Evolutionary conservation across 1,139 yeast genomes (phyloP).

Genomic region (Geotrichum citri-aurantii): DNA sequence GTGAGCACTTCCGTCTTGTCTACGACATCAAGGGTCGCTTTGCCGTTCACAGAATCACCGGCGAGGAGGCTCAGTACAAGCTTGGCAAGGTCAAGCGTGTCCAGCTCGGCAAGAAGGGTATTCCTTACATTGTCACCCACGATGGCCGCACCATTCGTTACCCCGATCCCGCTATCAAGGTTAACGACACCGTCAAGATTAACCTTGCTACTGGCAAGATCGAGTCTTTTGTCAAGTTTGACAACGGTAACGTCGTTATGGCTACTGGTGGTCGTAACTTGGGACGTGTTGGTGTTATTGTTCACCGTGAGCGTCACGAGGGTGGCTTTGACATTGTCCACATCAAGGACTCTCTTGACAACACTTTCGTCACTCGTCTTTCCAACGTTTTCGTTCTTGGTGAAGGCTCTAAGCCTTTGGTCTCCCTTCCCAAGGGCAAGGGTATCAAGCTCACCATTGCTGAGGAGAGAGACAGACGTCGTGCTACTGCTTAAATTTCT

Average conservation of each 20-base stretch:
- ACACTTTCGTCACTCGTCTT: constrained; percentile 97
- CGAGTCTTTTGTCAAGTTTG: constrained; percentile 86
- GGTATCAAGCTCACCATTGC: constrained; percentile 97
- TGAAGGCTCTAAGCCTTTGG: constrained; percentile 96
- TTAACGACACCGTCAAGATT: constrained; percentile 95
- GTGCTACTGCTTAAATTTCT: constrained; percentile 29
- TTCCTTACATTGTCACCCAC: constrained; percentile 97
- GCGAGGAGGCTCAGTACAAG: constrained; percentile 97
- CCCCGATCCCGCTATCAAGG: constrained; percentile 96
- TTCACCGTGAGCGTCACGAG: constrained; percentile 98
- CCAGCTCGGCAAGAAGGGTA: constrained; percentile 96
- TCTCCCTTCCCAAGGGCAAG: constrained; percentile 99
- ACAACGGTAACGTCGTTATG: constrained; percentile 93
- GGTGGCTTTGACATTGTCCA: constrained; percentile 99
- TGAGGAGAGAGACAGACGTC: constrained; percentile 97
- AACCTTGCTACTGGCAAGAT: constrained; percentile 95
- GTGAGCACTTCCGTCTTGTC: constrained; percentile 97
- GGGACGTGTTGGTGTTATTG: constrained; percentile 98
- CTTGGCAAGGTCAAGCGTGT: constrained; percentile 97
- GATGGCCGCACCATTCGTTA: constrained; percentile 99
- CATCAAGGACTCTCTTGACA: constrained; percentile 95
- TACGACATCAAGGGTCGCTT: constrained; percentile 98
- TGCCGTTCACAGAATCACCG: constrained; percentile 98
- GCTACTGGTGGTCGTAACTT: constrained; percentile 99
- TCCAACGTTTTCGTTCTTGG: constrained; percentile 95